Evolutionary conservation across 2,329 filamentous ascomycete species (phyloP).

Genomic region (Amesomyces nigricolor): DNA sequence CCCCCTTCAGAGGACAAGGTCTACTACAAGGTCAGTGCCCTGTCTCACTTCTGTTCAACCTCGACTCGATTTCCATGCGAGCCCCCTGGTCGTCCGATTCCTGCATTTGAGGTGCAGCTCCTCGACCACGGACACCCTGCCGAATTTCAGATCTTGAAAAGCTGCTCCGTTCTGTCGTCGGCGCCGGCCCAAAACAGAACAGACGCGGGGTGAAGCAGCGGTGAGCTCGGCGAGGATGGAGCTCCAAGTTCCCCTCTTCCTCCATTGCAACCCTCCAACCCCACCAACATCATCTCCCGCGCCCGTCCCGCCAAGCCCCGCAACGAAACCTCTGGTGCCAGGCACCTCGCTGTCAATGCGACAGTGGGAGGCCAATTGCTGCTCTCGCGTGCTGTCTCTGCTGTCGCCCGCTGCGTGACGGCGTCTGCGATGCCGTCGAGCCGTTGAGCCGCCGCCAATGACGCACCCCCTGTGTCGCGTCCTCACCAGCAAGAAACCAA

Average conservation of each 20-base stretch:
- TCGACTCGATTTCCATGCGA: background rate
- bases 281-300: constrained; percentile 5
- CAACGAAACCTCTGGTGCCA: background rate
- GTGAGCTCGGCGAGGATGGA: constrained; percentile 11
- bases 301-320: background rate
- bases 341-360: background rate
- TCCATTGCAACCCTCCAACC: constrained; percentile 8
- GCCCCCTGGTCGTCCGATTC: background rate
- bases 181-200: background rate
- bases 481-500: background rate
- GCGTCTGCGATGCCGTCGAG: background rate
- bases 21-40: constrained; percentile 77
- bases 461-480: constrained; percentile 4
- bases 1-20: constrained; percentile 64
- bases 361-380: background rate
- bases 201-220: background rate
- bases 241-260: background rate
- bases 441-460: background rate
- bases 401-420: background rate
- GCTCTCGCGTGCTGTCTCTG: background rate
- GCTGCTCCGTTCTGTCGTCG: background rate
- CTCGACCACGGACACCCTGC: no score
- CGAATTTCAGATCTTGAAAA: background rate
- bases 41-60: constrained; percentile 6
- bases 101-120: no score